Base-by-base conservation (phyloP, 805 yeast genomes). In the Wickerhamomyces strasburgensis region DNA sequence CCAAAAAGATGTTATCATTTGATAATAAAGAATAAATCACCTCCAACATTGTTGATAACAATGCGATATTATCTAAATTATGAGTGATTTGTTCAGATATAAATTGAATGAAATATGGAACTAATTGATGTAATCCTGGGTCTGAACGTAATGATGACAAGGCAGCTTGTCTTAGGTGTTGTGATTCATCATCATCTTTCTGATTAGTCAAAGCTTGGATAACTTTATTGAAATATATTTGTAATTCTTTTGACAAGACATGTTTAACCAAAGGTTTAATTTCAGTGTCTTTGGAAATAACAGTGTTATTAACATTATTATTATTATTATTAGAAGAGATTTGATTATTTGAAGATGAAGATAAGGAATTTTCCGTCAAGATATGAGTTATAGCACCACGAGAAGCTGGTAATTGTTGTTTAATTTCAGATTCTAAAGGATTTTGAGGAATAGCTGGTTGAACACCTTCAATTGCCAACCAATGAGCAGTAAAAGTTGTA, bases 381-480 rank as follows among this genome's bases (percentile, higher is more conserved):
- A 79, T 68, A 57, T 82, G 67, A 46, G 78, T 78, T 55, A 80
- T 84, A 3, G 96, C 87, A 27, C 97, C 98, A 49, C 96, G 72
- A 29, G 79, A 70, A 19, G 78, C 68, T 5, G 95, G 87, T 14
- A 95, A 84, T 38, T 86, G 64, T 24, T 77, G 73, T 56, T 80
- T 78, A 44, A 90, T 80, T 49, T 89, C 97, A 34, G 78, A 70
- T 34, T 81, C 73, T 14, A 66, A 58, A 17, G 99, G 99, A 63
- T 93, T 93, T 62, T 94, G 98, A 2, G 97, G 95, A 38, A 93
- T 90, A 23, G 93, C 81, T 1, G 99, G 98, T 57, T 93, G 99
- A 7, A 93, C 95, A 40, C 99, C 99, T 61, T 93, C 99, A 37
- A 93, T 85, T 0, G 98, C 98, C 23, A 94, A 69, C 98, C 98